Conservation (phyloP, 78 protist species). For the Protostelium mycophagum region DNA sequence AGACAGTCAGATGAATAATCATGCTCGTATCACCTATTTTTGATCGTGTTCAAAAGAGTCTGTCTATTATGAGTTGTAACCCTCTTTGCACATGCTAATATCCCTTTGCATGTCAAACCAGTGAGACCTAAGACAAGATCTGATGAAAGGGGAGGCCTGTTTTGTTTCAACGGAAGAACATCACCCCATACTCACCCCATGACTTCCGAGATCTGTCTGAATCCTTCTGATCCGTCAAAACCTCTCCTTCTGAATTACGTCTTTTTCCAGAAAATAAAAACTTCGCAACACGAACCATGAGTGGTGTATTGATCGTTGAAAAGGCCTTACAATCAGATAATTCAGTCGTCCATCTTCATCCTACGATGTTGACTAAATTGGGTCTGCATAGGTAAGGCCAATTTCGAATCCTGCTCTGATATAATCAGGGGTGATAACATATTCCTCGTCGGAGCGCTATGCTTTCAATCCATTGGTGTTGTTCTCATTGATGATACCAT, state of each 20-base stretch:
- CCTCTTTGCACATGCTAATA: background rate
- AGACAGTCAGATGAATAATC: background rate
- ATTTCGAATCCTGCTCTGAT: too few species aligned
- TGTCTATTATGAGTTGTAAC: background rate
- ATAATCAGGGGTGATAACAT: slow-evolving; percentile 97
- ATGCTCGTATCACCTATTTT: background rate
- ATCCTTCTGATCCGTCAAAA: background rate
- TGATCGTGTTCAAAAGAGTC: background rate
- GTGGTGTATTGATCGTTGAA: too few species aligned
- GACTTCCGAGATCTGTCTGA: background rate
- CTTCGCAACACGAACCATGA: too few species aligned
- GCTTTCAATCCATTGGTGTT: slow-evolving; percentile 93
- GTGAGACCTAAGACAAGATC: background rate
- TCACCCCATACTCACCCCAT: background rate
- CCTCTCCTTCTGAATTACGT: too few species aligned
- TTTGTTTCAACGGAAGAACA: background rate
- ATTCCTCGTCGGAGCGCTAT: slow-evolving; percentile 95
- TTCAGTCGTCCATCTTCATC: too few species aligned
- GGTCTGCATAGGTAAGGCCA: too few species aligned
- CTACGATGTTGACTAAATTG: too few species aligned
- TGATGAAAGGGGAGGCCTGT: background rate
- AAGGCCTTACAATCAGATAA: too few species aligned
- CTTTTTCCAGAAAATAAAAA: too few species aligned
- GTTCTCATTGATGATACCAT: slow-evolving; percentile 89
- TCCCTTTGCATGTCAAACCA: background rate